A percentile compares a stretch with the other conserved stretches of the same genome.
phyloP scores from a whole-genome alignment of 176 grass and related monocot species.

The Microstegium vimineum region DNA sequence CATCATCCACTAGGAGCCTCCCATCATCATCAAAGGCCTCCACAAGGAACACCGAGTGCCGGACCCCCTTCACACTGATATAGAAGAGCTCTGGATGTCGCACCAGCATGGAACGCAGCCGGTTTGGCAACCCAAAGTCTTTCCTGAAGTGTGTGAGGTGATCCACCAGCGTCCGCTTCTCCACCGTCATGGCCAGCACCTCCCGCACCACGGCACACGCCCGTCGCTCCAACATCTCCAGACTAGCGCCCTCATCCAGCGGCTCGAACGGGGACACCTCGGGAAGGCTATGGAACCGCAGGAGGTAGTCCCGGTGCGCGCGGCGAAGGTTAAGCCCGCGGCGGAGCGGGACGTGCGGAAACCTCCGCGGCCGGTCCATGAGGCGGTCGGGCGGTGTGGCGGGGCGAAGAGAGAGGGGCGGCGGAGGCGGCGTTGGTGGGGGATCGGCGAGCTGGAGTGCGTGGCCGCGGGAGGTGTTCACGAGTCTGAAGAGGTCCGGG shows the following conservation, averaged over 20 bases:
- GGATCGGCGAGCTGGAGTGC: conserved; percentile 41
- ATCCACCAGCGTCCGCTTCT: conserved; percentile 76
- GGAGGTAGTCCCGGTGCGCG: conserved; percentile 54
- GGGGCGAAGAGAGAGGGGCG: conserved; percentile 11
- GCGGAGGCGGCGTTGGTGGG: conserved; percentile 23
- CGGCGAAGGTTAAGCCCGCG: conserved; percentile 68
- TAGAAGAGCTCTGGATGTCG: conserved; percentile 89
- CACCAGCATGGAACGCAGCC: conserved; percentile 55
- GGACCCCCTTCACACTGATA: conserved; percentile 74
- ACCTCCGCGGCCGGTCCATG: conserved; percentile 54
- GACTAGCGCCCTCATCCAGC: background rate
- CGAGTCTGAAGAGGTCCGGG: conserved; percentile 43
- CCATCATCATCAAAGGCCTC: conserved; percentile 70
- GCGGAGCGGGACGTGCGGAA: conserved; percentile 56
- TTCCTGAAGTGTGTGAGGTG: conserved; percentile 65
- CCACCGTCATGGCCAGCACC: conserved; percentile 65
- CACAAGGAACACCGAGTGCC: conserved; percentile 64
- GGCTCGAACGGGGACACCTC: conserved; percentile 48
- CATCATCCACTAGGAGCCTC: conserved; percentile 62
- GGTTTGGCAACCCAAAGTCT: conserved; percentile 70
- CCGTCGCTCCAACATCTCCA: conserved; percentile 60
- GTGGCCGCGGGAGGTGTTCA: conserved; percentile 56
- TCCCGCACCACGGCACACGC: conserved; percentile 66
- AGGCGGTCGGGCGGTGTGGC: conserved; percentile 22
- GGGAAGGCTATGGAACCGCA: conserved; percentile 48